Conservation (phyloP, 2,329 filamentous ascomycete species). For the Fusarium sp. region DNA sequence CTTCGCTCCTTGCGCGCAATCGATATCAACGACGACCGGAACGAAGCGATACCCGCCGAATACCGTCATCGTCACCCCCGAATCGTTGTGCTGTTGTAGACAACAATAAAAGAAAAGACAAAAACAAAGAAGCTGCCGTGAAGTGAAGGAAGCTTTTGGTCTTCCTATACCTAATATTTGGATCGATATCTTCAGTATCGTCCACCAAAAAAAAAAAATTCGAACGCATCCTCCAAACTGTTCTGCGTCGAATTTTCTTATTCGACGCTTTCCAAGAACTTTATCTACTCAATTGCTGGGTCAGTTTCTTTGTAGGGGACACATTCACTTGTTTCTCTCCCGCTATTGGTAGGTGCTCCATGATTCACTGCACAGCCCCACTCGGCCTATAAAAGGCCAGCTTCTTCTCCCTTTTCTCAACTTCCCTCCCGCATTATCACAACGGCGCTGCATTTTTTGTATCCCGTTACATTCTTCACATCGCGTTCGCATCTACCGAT, state of each 20-base stretch:
- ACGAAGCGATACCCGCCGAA: slow-evolving; percentile 50
- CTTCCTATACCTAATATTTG: slow-evolving; percentile 34
- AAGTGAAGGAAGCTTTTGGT: slow-evolving; percentile 44
- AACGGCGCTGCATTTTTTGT: slow-evolving; percentile 16
- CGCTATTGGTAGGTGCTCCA: slow-evolving; percentile 69
- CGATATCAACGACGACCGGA: slow-evolving; percentile 52
- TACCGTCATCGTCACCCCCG: slow-evolving; percentile 49
- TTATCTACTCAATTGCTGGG: slow-evolving; percentile 29
- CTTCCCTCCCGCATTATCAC: slow-evolving; percentile 39
- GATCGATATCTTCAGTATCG: slow-evolving; percentile 25
- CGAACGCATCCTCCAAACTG: slow-evolving; percentile 16
- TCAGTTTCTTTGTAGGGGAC: slow-evolving; percentile 74
- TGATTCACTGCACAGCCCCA: slow-evolving; percentile 41
- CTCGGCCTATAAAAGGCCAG: slow-evolving; percentile 43
- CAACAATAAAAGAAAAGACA: slow-evolving; percentile 47
- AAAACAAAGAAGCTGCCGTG: slow-evolving; percentile 45
- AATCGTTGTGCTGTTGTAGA: slow-evolving; percentile 53
- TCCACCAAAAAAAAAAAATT: slow-evolving; percentile 6
- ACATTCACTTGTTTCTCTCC: slow-evolving; percentile 99
- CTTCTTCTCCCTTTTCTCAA: slow-evolving; percentile 40
- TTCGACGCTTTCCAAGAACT: slow-evolving; percentile 40
- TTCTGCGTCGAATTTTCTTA: slow-evolving; percentile 39
- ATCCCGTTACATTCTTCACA: neutral
- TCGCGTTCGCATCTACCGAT: slow-evolving; percentile 34
- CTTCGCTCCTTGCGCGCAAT: slow-evolving; percentile 50